Percentiles rank a stretch among this genome's conserved stretches.
These are phyloP conservation scores for Phlebiopsis gigantea DNA, from an alignment of 768 basidiomycete genomes.

Conservation along the genomic window DNA sequence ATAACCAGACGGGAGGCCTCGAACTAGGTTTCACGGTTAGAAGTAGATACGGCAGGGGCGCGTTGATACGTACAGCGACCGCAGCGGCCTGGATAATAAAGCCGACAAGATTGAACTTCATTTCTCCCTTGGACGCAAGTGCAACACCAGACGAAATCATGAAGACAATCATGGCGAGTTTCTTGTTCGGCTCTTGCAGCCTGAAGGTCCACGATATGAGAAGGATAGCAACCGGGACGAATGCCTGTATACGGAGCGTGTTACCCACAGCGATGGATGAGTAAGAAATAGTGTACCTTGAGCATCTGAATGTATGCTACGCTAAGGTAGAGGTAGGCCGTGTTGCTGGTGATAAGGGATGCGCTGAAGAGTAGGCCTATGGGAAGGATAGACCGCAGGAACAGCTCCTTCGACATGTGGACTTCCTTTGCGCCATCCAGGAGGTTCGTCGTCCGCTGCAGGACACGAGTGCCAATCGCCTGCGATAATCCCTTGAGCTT, in stretches of 20 bases:
- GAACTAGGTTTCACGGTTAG: slow-evolving; percentile 44
- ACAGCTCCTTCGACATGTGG: slow-evolving; percentile 73
- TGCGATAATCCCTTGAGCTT: slow-evolving; percentile 19
- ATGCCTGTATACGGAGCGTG: slow-evolving; percentile 52
- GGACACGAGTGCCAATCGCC: slow-evolving; percentile 81
- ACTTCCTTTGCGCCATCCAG: slow-evolving; percentile 78
- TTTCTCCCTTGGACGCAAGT: slow-evolving; percentile 84
- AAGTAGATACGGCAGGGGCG: not conserved
- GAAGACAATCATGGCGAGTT: slow-evolving; percentile 75
- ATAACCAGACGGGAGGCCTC: slow-evolving; percentile 93
- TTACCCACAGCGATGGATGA: too few species aligned
- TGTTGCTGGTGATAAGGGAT: slow-evolving; percentile 87
- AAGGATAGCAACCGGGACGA: slow-evolving; percentile 84
- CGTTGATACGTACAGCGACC: slow-evolving; percentile 58
- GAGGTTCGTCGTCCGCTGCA: slow-evolving; percentile 76
- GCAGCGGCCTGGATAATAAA: slow-evolving; percentile 87
- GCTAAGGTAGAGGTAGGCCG: slow-evolving; percentile 86
- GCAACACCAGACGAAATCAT: slow-evolving; percentile 92
- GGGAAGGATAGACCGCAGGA: slow-evolving; percentile 82
- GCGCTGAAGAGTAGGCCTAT: slow-evolving; percentile 93
- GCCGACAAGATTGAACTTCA: slow-evolving; percentile 79
- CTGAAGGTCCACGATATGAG: slow-evolving; percentile 91
- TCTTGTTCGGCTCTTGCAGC: slow-evolving; percentile 81
- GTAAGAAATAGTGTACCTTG: slow-evolving; percentile 63
- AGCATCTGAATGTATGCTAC: slow-evolving; percentile 98